phyloP scores from a whole-genome alignment of 768 basidiomycete species.

The Holtermannia corniformis region DNA sequence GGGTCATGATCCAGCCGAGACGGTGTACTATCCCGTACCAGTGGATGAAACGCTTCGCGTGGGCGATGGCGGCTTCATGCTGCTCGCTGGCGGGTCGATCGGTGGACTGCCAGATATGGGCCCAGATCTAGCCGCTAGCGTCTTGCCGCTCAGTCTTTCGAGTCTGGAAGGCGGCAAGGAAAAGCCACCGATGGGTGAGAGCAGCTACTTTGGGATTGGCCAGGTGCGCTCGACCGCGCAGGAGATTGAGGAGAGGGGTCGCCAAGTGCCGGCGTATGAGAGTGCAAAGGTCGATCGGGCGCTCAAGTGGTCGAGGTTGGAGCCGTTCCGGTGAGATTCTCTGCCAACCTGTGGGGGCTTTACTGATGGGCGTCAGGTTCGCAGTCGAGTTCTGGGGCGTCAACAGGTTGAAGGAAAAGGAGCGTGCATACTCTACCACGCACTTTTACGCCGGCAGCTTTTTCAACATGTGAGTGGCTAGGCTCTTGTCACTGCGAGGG shows the following conservation, averaged over 20 bases:
- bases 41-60: slow-evolving; percentile 62
- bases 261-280: not conserved
- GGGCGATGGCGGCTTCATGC: slow-evolving; percentile 51
- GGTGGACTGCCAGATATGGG: slow-evolving; percentile 34
- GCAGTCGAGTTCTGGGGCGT: slow-evolving; percentile 86
- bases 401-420: slow-evolving; percentile 71
- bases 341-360: not conserved
- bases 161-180: too few relatives aligned
- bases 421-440: slow-evolving; percentile 69
- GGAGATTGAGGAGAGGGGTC: slow-evolving; percentile 12
- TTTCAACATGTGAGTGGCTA: slow-evolving; percentile 44
- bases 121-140: slow-evolving; percentile 8
- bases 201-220: slow-evolving; percentile 38
- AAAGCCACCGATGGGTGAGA: slow-evolving; percentile 26
- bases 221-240: slow-evolving; percentile 9
- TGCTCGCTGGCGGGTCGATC: slow-evolving; percentile 1
- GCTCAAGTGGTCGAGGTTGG: slow-evolving; percentile 33
- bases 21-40: slow-evolving; percentile 56
- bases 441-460: slow-evolving; percentile 82
- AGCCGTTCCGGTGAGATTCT: slow-evolving; percentile 54
- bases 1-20: not conserved
- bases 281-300: not conserved
- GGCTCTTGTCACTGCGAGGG: not conserved
- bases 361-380: slow-evolving; percentile 39
- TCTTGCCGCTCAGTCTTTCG: not conserved